Percentiles rank a stretch among this genome's conserved stretches.
phyloP scores from a whole-genome alignment of 257 asterid species.

The Ocimum tenuiflorum region DNA sequence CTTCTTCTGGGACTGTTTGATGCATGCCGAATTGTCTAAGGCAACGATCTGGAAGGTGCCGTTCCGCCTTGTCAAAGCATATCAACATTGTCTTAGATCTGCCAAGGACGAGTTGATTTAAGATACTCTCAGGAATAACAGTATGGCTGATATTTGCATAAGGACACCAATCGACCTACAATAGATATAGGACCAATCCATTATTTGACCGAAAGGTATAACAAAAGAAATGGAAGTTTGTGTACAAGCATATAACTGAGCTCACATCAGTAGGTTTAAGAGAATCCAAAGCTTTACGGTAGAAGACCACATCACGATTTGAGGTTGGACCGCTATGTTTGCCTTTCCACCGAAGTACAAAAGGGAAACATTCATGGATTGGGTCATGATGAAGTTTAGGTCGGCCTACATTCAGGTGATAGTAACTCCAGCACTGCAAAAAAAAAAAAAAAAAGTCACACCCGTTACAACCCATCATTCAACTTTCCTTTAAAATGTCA shows the following conservation, averaged over 20 bases:
- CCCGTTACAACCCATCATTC: not conserved
- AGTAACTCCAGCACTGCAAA: slow-evolving; percentile 98
- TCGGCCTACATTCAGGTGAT: slow-evolving; percentile 79
- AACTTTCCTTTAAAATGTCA: not conserved
- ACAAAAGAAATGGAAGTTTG: not conserved
- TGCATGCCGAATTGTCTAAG: slow-evolving; percentile 86
- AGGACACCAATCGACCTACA: slow-evolving; percentile 93
- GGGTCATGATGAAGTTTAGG: slow-evolving; percentile 91
- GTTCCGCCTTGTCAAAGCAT: slow-evolving; percentile 92
- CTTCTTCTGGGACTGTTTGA: slow-evolving; percentile 73
- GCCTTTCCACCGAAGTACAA: slow-evolving; percentile 98
- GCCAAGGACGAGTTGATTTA: slow-evolving; percentile 76
- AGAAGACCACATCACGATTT: slow-evolving; percentile 89
- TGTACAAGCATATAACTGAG: not conserved
- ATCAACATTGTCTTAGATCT: slow-evolving; percentile 91
- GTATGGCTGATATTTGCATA: slow-evolving; percentile 79
- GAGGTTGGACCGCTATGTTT: slow-evolving; percentile 87
- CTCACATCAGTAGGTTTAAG: slow-evolving; percentile 30
- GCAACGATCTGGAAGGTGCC: slow-evolving; percentile 97
- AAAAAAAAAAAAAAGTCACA: slow-evolving; percentile 22
- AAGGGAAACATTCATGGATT: slow-evolving; percentile 90
- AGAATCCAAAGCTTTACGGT: slow-evolving; percentile 61
- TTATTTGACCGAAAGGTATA: not conserved
- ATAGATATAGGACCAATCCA: slow-evolving; percentile 4
- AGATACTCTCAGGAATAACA: slow-evolving; percentile 63